Evolutionary conservation across 768 basidiomycete species (phyloP).

Genomic region (Auricularia auricula-judae): DNA sequence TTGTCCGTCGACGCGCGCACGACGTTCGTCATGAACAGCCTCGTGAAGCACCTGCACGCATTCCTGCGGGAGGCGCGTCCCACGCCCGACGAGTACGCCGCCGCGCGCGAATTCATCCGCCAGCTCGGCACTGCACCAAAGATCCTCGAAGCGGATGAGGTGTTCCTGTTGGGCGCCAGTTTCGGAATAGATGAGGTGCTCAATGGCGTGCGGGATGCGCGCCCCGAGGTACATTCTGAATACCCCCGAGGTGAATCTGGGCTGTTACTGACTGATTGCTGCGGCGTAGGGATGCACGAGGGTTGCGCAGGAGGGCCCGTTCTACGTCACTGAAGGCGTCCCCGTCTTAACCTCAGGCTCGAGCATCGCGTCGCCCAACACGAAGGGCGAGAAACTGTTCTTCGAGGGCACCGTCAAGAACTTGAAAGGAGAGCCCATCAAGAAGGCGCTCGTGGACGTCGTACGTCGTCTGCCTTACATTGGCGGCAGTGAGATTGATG

Average conservation of each 20-base stretch:
- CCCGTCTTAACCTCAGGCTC: conserved; percentile 20
- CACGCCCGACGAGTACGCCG: conserved; percentile 27
- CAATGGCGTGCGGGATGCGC: conserved; percentile 25
- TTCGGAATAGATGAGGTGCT: conserved; percentile 27
- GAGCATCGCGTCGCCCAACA: conserved; percentile 14
- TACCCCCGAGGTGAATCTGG: too few species aligned
- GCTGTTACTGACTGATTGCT: too few species aligned
- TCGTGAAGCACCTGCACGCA: conserved; percentile 25
- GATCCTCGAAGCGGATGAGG: conserved; percentile 21
- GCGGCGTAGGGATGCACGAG: conserved; percentile 18
- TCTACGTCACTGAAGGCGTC: conserved; percentile 19
- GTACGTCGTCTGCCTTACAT: conserved; percentile 9
- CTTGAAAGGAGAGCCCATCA: conserved; percentile 21
- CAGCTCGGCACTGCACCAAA: conserved; percentile 25
- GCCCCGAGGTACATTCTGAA: conserved; percentile 13
- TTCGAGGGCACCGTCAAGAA: conserved; percentile 25
- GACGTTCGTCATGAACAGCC: conserved; percentile 19
- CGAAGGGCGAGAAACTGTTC: conserved; percentile 24
- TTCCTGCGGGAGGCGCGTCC: conserved; percentile 26
- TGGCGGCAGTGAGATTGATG: background rate
- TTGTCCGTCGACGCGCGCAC: conserved; percentile 19
- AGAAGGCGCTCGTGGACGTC: conserved; percentile 23
- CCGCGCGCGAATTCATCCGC: conserved; percentile 26
- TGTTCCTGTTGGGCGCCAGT: conserved; percentile 26
- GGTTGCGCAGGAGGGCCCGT: conserved; percentile 24